Base-by-base conservation (phyloP, 352 stramenopile genomes). In the Globisporangium paroecandrum region DNA sequence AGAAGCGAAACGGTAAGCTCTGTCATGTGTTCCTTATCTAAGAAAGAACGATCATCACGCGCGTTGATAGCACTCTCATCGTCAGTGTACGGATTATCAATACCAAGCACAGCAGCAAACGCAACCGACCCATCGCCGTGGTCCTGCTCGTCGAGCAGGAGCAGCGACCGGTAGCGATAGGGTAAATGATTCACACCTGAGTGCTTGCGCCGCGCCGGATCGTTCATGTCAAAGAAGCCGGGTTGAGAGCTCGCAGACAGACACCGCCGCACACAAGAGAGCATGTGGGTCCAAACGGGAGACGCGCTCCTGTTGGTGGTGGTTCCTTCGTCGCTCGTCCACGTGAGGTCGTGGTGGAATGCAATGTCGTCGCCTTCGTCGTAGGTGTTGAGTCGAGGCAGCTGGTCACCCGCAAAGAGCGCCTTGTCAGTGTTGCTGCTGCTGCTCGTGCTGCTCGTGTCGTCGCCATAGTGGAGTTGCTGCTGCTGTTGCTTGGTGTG, bases 11-110 rank as follows among this genome's bases (percentile, higher is more conserved):
- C 65, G 6, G 77, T 80, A 34, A 83, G 66, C 58, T 71, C 69
- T 15, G 73, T 62, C 72, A 85, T 77, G 18, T 81, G 81, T 65
- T 87, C 77, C n/a, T 76, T 76, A 62, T 87, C 80, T 72, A 77
- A 51, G 43, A 82, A 70, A 43, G 34, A 27, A 67, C 38, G 59
- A 46, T 43, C 69, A 73, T 43, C 69, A 73, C 32, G 65, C 71
- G 55, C 62, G 68, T 57, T 69, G 71, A 38, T 69, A 75, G 22
- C 66, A 72, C 38, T 74, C 58, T 69, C 43, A 29, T 27, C 22
- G 61, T 60, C 61, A 66, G 61, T 49, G 24, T 27, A 65, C 18
- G 15, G 18, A 5, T 51, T 27, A 59, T 70, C 60, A 46, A 64
- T 38, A 41, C 65, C 60, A 54, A 61, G 29, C 32, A 69, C 56